phyloP scores from a whole-genome alignment of 108 stramenopile species.

The Cylindrotheca fusiformis region DNA sequence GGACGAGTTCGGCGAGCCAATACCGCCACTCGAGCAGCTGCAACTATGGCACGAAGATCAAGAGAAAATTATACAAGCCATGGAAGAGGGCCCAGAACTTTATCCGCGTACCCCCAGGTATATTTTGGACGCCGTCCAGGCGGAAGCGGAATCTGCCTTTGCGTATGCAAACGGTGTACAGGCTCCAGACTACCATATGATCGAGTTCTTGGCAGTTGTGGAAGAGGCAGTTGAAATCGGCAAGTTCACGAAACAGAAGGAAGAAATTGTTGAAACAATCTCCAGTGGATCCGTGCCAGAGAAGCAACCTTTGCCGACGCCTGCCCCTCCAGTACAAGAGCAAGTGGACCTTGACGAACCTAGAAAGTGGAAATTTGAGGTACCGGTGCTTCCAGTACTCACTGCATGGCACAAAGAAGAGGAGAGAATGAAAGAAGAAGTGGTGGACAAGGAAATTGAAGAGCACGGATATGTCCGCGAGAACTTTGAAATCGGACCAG shows the following conservation, averaged over 20 bases:
- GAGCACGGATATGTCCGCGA: constrained; percentile 1
- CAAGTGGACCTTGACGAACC: constrained; percentile 11
- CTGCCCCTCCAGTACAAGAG: neutral
- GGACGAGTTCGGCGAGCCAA: neutral
- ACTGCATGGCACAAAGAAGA: constrained; percentile 10
- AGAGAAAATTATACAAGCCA: neutral
- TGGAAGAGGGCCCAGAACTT: constrained; percentile 9
- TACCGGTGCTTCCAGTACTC: constrained; percentile 7
- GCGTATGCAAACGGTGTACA: neutral
- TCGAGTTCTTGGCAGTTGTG: neutral
- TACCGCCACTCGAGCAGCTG: neutral
- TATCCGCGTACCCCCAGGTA: constrained; percentile 9
- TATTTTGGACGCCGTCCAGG: constrained; percentile 16
- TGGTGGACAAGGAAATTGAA: neutral
- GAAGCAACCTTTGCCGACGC: too few relatives aligned
- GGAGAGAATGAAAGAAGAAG: neutral
- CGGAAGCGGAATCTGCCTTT: constrained; percentile 5
- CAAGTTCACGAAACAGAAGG: neutral
- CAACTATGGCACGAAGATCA: neutral
- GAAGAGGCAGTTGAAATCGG: neutral
- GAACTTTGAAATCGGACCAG: neutral
- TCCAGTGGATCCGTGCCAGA: neutral
- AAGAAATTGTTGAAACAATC: neutral
- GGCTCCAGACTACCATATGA: neutral
- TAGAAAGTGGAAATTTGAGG: constrained; percentile 10